Evolutionary conservation across 179 eudicot species (phyloP).

Genomic region (Silene noctiflora): DNA sequence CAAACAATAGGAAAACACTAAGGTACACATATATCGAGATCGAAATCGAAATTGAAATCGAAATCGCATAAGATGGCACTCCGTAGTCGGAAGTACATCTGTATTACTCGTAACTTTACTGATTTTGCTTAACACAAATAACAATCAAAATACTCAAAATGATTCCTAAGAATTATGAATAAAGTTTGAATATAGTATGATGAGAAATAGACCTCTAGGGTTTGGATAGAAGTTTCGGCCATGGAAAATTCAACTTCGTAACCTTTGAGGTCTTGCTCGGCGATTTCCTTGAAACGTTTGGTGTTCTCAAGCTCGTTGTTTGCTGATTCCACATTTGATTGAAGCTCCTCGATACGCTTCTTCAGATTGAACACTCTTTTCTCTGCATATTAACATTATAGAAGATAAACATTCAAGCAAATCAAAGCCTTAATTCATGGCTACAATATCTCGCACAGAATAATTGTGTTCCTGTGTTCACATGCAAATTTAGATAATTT

Average conservation of each 20-base stretch:
- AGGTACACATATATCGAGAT: too few relatives aligned
- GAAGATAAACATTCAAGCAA: too few relatives aligned
- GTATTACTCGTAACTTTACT: background rate
- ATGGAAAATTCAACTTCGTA: slow-evolving; percentile 64
- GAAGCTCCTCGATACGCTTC: slow-evolving; percentile 57
- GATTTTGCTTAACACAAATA: background rate
- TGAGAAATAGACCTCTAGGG: slow-evolving; percentile 49
- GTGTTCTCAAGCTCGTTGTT: slow-evolving; percentile 45
- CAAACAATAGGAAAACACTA: background rate
- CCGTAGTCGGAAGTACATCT: too few relatives aligned
- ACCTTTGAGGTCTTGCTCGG: slow-evolving; percentile 63
- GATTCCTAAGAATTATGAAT: background rate
- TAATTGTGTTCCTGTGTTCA: too few relatives aligned
- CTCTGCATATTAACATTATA: slow-evolving; percentile 43
- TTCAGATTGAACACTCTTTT: slow-evolving; percentile 51
- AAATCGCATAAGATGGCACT: too few relatives aligned
- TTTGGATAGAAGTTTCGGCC: slow-evolving; percentile 51
- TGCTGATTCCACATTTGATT: slow-evolving; percentile 38
- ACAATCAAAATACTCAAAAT: background rate
- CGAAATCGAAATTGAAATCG: too few relatives aligned
- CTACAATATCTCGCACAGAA: too few relatives aligned
- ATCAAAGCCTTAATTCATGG: too few relatives aligned
- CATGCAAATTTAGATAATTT: too few relatives aligned
- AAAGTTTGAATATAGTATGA: background rate
- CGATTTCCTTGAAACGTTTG: slow-evolving; percentile 49